These are phyloP conservation scores for Phytophthora fragariaefolia DNA, from an alignment of 352 stramenopile genomes.

Conservation along the genomic window DNA sequence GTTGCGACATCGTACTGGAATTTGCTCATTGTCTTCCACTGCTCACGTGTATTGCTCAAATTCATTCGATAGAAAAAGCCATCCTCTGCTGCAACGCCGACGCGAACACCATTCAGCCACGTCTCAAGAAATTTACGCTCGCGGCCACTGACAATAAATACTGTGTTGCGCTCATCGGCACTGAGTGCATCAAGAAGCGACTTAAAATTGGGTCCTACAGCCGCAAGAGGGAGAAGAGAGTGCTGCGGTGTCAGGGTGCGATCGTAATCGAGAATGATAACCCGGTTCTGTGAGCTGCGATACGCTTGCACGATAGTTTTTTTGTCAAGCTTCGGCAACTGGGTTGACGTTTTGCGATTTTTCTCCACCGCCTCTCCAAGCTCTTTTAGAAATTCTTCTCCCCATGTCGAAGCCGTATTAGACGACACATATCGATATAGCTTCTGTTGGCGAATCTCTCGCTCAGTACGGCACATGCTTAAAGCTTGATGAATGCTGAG, in stretches of 20 bases:
- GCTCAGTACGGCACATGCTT: conserved; percentile 82
- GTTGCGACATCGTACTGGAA: conserved; percentile 76
- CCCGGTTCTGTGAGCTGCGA: conserved; percentile 67
- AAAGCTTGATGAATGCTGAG: conserved; percentile 85
- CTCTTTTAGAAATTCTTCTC: conserved; percentile 81
- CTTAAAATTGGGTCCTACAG: conserved; percentile 82
- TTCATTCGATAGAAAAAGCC: conserved; percentile 87
- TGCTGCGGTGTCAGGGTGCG: conserved; percentile 82
- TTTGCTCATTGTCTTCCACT: conserved; percentile 88
- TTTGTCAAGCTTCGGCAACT: conserved; percentile 68
- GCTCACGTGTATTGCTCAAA: conserved; percentile 66
- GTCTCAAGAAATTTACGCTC: conserved; percentile 92
- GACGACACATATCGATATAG: conserved; percentile 89
- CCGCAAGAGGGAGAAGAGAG: conserved; percentile 79
- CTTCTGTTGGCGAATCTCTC: conserved; percentile 90
- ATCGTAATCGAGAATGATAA: conserved; percentile 92
- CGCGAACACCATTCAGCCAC: conserved; percentile 79
- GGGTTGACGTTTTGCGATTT: conserved; percentile 54
- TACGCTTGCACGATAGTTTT: conserved; percentile 73
- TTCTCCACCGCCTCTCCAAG: conserved; percentile 67
- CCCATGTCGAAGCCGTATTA: conserved; percentile 87
- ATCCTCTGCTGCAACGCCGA: conserved; percentile 79
- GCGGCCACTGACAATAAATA: conserved; percentile 79
- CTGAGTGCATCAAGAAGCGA: conserved; percentile 72
- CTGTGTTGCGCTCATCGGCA: conserved; percentile 70